Conservation (phyloP, 1,284 basidiomycete genomes). For the Trichosporon faecale region DNA sequence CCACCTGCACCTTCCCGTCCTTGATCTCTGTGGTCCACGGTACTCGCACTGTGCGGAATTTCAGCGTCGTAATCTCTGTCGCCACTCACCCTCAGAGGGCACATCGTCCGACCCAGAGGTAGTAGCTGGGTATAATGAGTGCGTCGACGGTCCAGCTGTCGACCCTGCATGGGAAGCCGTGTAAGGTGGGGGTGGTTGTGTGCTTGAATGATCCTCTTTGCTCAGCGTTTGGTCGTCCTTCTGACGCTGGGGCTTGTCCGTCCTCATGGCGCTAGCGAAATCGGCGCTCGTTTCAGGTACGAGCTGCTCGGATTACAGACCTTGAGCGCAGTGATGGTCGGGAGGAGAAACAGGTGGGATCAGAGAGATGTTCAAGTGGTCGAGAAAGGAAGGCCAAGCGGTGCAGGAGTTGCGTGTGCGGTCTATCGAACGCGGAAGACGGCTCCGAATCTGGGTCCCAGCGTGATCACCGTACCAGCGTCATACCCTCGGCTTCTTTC, state of each 20-base stretch:
- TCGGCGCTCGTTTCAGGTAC: not conserved
- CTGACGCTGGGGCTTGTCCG: not conserved
- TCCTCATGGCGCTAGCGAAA: not conserved
- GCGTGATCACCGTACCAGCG: conserved; percentile 5
- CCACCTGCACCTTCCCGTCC: not conserved
- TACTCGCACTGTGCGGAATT: not conserved
- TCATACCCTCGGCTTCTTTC: conserved; percentile 8
- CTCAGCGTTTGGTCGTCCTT: not conserved
- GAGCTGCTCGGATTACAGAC: not conserved
- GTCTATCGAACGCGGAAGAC: not conserved
- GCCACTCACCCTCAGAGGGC: not conserved
- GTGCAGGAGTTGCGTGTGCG: not conserved
- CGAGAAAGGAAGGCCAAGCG: not conserved
- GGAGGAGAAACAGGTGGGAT: not conserved
- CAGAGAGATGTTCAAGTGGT: not conserved
- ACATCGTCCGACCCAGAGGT: not conserved
- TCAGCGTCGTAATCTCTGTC: not conserved
- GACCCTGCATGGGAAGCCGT: not conserved
- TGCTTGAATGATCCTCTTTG: not conserved
- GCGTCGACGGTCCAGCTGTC: not conserved
- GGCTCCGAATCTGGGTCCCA: not conserved
- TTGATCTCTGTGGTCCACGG: not conserved
- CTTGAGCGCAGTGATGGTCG: not conserved
- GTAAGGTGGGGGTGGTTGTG: not conserved
- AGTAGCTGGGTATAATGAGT: not conserved